Evolutionary conservation across 2,329 filamentous ascomycete genomes (phyloP), one percentile per base, ranked within the genome.

Genomic region (Dactylonectria macrodidyma): DNA sequence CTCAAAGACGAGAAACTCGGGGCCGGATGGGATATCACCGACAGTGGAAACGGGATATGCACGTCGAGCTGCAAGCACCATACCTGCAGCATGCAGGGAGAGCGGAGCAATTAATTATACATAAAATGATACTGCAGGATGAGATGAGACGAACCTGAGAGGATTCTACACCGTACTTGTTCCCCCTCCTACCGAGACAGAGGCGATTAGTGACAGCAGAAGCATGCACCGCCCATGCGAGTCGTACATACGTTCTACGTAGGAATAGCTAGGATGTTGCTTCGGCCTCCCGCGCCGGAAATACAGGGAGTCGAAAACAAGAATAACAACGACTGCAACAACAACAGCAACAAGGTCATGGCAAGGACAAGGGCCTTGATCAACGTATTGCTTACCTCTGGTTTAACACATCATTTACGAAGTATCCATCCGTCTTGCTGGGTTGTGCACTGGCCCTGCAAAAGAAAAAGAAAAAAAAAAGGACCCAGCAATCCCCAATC

Each of bases 401-500:
- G 8, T n/a, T 14, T 44, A 44, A 44, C 41, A 44, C 41, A 44
- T 44, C 41, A 41, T 41, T 16, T 14, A 44, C 41, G 16, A 14
- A 14, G 41, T n/a, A 44, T 44, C 41, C 41, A 44, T 44, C 41
- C 26, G 7, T 30, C 26, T 44, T 44, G 41, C 8, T 44, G 14
- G 41, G 41, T 8, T 14, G 41, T n/a, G 41, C 41, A 44, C 16
- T 14, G 41, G 8, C 41, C 41, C 41, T 44, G 41, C 4, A n/a
- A 30, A 7, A 30, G 2, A 14, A 52, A 52, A 34, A 46, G 61
- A 7, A 30, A 30, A 30, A 3, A 14, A 52, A 52, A 34, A 46
- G 61, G 61, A 36, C 30, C 54, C 47, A 46, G 44, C 33, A 51
- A 57, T 62, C 60, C 60, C 50, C 50, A 62, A 62, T 56, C 55